These are phyloP conservation scores for Suillus variegatus DNA, from an alignment of 768 basidiomycete species.

Conservation along the genomic window DNA sequence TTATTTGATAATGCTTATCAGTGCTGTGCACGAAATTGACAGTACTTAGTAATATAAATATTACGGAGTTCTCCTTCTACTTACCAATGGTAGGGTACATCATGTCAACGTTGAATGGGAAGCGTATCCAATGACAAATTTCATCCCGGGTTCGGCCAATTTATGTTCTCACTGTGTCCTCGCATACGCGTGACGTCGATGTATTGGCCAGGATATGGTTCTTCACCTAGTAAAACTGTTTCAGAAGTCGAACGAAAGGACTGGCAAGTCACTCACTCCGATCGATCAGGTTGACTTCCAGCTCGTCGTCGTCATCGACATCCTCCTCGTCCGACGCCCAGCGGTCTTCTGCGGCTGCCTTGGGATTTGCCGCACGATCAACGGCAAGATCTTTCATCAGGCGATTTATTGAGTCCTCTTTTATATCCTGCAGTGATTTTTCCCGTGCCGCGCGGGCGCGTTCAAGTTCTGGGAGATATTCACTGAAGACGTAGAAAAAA, in stretches of 20 bases:
- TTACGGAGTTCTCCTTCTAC: neutral
- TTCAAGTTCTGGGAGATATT: constrained; percentile 89
- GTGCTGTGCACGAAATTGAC: constrained; percentile 8
- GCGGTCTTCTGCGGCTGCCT: constrained; percentile 51
- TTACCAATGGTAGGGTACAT: neutral
- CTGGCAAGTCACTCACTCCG: constrained; percentile 51
- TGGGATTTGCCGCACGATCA: constrained; percentile 67
- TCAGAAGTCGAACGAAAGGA: constrained; percentile 14
- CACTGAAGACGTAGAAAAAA: constrained; percentile 47
- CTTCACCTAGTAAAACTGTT: constrained; percentile 51
- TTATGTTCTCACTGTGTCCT: constrained; percentile 55
- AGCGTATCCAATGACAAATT: neutral
- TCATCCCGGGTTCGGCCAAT: constrained; percentile 74
- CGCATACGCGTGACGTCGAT: constrained; percentile 69
- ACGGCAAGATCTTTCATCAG: constrained; percentile 80
- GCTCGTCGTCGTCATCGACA: constrained; percentile 52
- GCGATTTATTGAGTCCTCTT: constrained; percentile 75
- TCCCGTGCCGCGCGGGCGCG: constrained; percentile 67
- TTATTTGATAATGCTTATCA: constrained; percentile 6
- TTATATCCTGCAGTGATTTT: constrained; percentile 60
- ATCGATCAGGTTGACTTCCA: constrained; percentile 64
- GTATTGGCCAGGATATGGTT: constrained; percentile 71
- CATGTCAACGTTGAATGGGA: neutral
- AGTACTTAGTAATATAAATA: neutral
- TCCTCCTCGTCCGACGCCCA: constrained; percentile 65